phyloP scores from a whole-genome alignment of 225 moss, liverwort and hornwort genomes.

The Bryoerythrophyllum caledonicum region DNA sequence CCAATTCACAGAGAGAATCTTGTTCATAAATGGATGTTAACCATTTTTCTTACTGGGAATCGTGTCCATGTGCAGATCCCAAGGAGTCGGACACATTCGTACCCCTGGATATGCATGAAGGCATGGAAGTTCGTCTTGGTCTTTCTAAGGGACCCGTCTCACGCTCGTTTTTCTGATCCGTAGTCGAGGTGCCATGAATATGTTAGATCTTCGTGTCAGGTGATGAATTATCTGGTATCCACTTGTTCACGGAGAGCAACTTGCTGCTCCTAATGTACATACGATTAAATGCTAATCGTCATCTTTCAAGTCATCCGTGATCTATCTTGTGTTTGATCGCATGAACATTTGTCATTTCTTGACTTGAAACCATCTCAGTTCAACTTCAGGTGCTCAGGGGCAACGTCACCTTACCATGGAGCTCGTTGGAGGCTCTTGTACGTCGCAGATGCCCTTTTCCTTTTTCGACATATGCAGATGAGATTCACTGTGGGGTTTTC shows the following conservation, averaged over 20 bases:
- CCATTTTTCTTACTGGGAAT: background rate
- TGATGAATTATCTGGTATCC: constrained; percentile 16
- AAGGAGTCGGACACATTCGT: constrained; percentile 72
- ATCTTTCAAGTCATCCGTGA: constrained; percentile 13
- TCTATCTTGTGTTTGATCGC: constrained; percentile 2
- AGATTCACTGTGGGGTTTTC: background rate
- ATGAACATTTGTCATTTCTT: constrained; percentile 1
- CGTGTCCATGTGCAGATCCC: constrained; percentile 62
- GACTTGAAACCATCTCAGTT: background rate
- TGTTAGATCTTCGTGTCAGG: constrained; percentile 23
- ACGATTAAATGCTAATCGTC: constrained; percentile 45
- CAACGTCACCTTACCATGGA: background rate
- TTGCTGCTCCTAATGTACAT: constrained; percentile 33
- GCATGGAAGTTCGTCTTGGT: constrained; percentile 96
- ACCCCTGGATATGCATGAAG: constrained; percentile 81
- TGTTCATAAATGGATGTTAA: background rate
- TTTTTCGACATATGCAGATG: background rate
- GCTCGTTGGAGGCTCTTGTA: background rate
- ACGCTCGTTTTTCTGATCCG: constrained; percentile 63
- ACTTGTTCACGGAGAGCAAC: constrained; percentile 6
- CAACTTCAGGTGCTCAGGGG: background rate
- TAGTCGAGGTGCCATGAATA: background rate
- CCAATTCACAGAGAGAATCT: background rate
- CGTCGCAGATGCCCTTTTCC: background rate
- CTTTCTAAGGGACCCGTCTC: constrained; percentile 81